A percentile compares a stretch with the other conserved stretches of the same genome.
Evolutionary conservation across 371 early-diverging fungal species (phyloP).

Genomic region (Mucor sp.): DNA sequence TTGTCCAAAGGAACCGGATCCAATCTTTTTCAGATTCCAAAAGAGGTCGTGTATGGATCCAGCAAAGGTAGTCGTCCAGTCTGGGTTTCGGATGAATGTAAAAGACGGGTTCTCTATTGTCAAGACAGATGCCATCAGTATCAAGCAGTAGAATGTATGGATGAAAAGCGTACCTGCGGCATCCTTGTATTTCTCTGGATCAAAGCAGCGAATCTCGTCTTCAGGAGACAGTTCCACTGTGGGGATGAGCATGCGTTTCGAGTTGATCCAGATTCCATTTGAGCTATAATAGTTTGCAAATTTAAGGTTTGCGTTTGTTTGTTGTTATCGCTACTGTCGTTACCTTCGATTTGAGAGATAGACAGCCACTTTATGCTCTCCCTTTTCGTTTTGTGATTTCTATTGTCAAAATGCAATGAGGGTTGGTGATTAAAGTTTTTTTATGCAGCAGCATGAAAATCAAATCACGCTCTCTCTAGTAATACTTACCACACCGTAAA

Average conservation of each 20-base stretch:
- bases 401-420: background rate
- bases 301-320: constrained; percentile 1
- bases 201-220: constrained; percentile 15
- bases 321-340: background rate
- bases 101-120: constrained; percentile 4
- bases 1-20: constrained; percentile 8
- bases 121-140: background rate
- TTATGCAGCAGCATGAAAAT: background rate
- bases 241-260: background rate
- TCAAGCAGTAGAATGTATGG: background rate
- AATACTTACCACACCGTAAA: constrained; percentile 8
- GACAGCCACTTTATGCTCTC: background rate
- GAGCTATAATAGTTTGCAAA: background rate
- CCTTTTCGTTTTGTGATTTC: background rate
- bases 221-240: background rate
- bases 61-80: background rate
- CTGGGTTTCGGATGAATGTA: constrained; percentile 14
- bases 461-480: background rate
- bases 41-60: constrained; percentile 5
- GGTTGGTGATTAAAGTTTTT: too few relatives aligned
- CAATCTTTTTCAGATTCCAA: background rate
- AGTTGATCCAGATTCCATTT: constrained; percentile 15
- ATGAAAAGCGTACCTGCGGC: background rate
- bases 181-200: constrained; percentile 1
- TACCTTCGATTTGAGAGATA: constrained; percentile 7